Evolutionary conservation across 1,139 yeast genomes (phyloP), one percentile per base, ranked within the genome.

Genomic region (Candida gigantensis): DNA sequence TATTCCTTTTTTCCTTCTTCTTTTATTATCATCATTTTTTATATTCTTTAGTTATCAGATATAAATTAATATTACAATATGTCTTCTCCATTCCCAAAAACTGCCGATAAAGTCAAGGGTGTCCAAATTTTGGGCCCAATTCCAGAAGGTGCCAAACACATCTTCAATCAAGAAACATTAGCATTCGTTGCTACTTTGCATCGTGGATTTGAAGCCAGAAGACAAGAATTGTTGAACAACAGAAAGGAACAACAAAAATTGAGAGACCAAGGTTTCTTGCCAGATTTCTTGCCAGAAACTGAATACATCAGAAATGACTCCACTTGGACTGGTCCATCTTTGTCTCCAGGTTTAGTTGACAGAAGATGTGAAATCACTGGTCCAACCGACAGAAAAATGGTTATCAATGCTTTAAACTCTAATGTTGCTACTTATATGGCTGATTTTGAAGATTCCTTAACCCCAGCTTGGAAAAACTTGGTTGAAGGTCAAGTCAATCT

Each of bases 381-480:
- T 31, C 96, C 96, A 21, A 74, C 86, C 38, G 90, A 84, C 61
- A 79, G 96, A 50, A 89, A 89, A 62, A 89, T 89, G 97, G 84
- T 89, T 49, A 84, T 89, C 60, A 89, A 89, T 58, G 97, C 97
- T 13, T 77, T 89, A 57, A 89, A 89, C 68, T 81, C 96, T 4
- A 78, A 79, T 41, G 96, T 89, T 31, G 88, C 85, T 57, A 87
- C 96, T 34, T 89, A 89, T 63, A 89, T 89, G 97, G 83, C 94
- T 31, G 97, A 89, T 67, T 86, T 89, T 52, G 97, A 89, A 65
- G 97, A 89, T 67, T 87, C 96, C 21, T 81, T 89, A 52, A 83
- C 97, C 23, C 98, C 98, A 50, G 90, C 97, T 24, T 92, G 97
- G 97, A 67, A 67, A 50, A 89, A 88, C 65, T 76, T 87, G 72